A percentile compares a stretch with the other conserved stretches of the same genome.
phyloP scores from a whole-genome alignment of 208 protist species.

The Vickermania spadyakhi region DNA sequence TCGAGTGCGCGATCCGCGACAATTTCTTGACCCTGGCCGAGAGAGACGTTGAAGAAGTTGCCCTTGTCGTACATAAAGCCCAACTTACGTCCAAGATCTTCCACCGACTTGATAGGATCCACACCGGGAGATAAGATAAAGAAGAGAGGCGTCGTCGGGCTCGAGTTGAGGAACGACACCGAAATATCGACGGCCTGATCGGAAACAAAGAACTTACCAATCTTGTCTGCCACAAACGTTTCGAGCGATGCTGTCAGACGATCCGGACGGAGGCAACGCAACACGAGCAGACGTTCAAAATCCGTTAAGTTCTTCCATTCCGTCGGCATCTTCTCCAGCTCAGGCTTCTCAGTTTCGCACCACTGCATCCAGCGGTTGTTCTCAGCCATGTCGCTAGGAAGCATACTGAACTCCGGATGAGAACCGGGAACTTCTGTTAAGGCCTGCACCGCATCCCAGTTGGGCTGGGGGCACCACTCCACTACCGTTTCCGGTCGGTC shows the following conservation, averaged over 20 bases:
- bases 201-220: slow-evolving; percentile 94
- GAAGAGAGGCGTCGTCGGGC: slow-evolving; percentile 95
- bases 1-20: slow-evolving; percentile 94
- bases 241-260: slow-evolving; percentile 93
- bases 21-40: slow-evolving; percentile 98
- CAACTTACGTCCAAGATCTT: slow-evolving; percentile 91
- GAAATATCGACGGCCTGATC: slow-evolving; percentile 92
- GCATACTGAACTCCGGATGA: slow-evolving; percentile 76
- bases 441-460: slow-evolving; percentile 89
- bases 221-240: slow-evolving; percentile 87
- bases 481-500: slow-evolving; percentile 83
- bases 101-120: slow-evolving; percentile 94
- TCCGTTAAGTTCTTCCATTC: slow-evolving; percentile 94
- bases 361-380: slow-evolving; percentile 91
- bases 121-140: slow-evolving; percentile 99
- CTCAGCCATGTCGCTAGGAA: slow-evolving; percentile 86
- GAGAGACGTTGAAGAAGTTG: slow-evolving; percentile 94
- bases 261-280: slow-evolving; percentile 95
- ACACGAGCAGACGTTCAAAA: slow-evolving; percentile 95
- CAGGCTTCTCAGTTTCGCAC: slow-evolving; percentile 88
- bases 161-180: slow-evolving; percentile 92
- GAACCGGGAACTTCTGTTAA: slow-evolving; percentile 87
- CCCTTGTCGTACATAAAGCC: slow-evolving; percentile 94
- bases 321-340: slow-evolving; percentile 87
- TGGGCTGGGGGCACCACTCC: slow-evolving; percentile 88